Conservation (phyloP, 2,329 filamentous ascomycete species). For the Colletotrichum agaves region DNA sequence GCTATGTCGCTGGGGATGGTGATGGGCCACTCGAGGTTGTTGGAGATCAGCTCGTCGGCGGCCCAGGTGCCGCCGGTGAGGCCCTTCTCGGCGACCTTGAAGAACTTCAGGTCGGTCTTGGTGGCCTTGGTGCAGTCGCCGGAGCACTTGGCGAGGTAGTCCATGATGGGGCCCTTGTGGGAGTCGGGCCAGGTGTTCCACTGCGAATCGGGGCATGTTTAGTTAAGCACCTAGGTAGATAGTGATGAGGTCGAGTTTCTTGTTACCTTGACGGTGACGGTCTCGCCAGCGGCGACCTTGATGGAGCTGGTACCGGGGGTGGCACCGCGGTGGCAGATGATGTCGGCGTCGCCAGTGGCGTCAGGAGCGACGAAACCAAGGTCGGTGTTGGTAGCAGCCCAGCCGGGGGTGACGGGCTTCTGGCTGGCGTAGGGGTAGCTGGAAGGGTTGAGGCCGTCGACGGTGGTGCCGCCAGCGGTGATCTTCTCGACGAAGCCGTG, state of each 20-base stretch:
- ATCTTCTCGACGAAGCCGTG: constrained; percentile 47
- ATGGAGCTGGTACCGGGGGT: constrained; percentile 52
- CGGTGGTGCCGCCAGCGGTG: constrained; percentile 45
- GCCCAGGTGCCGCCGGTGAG: constrained; percentile 65
- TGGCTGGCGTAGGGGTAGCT: constrained; percentile 39
- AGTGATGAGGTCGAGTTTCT: fast-evolving
- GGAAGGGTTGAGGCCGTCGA: constrained; percentile 44
- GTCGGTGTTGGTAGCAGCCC: constrained; percentile 44
- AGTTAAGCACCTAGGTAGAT: not conserved
- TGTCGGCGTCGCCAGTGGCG: constrained; percentile 51
- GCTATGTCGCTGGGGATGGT: constrained; percentile 59
- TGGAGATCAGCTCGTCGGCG: constrained; percentile 60
- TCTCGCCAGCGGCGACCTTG: constrained; percentile 67
- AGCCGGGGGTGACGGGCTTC: constrained; percentile 44
- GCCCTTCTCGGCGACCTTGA: constrained; percentile 69
- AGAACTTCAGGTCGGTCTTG: constrained; percentile 63
- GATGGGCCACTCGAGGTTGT: constrained; percentile 58
- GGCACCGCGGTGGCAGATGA: constrained; percentile 60
- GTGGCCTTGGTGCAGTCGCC: constrained; percentile 64
- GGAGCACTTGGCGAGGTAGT: constrained; percentile 69
- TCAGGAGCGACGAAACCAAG: constrained; percentile 59
- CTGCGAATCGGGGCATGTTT: not conserved
- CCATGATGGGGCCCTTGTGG: constrained; percentile 71
- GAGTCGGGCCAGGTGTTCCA: constrained; percentile 74
- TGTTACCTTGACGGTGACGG: constrained; percentile 60